A percentile compares a stretch with the other conserved stretches of the same genome.
These are phyloP conservation scores for Epichloe brachyelytri DNA, from an alignment of 2,329 filamentous ascomycete species.

Conservation along the genomic window DNA sequence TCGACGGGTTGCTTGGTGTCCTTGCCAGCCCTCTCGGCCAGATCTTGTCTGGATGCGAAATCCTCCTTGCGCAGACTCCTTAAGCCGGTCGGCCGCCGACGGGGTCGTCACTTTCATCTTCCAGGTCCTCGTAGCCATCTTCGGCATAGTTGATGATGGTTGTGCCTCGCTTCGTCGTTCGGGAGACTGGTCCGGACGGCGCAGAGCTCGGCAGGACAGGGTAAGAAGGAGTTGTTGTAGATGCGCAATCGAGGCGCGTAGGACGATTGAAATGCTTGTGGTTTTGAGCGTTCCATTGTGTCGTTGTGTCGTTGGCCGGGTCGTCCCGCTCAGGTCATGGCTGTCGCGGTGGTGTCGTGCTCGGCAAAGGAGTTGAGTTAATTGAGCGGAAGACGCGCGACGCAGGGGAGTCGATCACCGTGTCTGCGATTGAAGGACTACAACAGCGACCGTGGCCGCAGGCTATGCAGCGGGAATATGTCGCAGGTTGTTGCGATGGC, in stretches of 20 bases:
- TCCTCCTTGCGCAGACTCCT: slow-evolving; percentile 74
- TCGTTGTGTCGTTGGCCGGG: slow-evolving; percentile 5
- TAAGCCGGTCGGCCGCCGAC: slow-evolving; percentile 70
- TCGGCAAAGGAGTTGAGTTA: background rate
- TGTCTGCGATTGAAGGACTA: background rate
- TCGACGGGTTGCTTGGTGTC: slow-evolving; percentile 68
- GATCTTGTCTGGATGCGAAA: slow-evolving; percentile 44
- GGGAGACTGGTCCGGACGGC: slow-evolving; percentile 51
- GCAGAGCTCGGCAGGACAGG: slow-evolving; percentile 55
- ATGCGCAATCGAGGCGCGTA: slow-evolving; percentile 83
- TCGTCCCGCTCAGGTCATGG: slow-evolving; percentile 19
- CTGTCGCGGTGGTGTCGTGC: slow-evolving; percentile 7
- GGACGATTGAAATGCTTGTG: slow-evolving; percentile 80
- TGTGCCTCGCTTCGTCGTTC: slow-evolving; percentile 94
- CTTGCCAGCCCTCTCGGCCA: slow-evolving; percentile 68
- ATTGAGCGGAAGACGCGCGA: background rate
- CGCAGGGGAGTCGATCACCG: background rate
- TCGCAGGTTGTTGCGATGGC: background rate
- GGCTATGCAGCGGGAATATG: background rate
- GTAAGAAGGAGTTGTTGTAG: slow-evolving; percentile 89
- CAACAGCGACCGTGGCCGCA: background rate
- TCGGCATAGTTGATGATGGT: slow-evolving; percentile 97
- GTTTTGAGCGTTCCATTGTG: slow-evolving; percentile 41
- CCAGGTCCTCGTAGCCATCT: slow-evolving; percentile 76
- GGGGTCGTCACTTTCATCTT: slow-evolving; percentile 62